These are phyloP conservation scores for Penicillium canariense DNA, from an alignment of 495 filamentous ascomycete genomes.

Conservation along the genomic window DNA sequence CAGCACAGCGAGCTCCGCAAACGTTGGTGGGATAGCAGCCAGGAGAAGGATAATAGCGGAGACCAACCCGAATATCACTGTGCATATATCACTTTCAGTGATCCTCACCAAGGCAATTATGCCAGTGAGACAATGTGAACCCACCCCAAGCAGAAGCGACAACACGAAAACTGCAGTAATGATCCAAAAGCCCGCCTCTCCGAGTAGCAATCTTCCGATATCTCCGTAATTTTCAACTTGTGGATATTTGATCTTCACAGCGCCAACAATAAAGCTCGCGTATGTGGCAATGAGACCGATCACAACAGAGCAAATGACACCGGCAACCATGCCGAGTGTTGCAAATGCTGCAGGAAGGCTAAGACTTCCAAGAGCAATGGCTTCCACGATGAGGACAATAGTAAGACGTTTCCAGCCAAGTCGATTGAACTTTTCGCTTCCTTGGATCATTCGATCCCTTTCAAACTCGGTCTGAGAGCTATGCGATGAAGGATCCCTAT, in stretches of 20 bases:
- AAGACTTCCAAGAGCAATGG: slow-evolving; percentile 60
- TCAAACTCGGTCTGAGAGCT: not conserved
- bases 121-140: slow-evolving; percentile 67
- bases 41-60: slow-evolving; percentile 59
- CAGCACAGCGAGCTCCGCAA: slow-evolving; percentile 54
- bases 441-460: slow-evolving; percentile 2
- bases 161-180: slow-evolving; percentile 55
- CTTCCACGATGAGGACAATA: slow-evolving; percentile 56
- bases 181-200: slow-evolving; percentile 56
- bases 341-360: slow-evolving; percentile 58
- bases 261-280: slow-evolving; percentile 67
- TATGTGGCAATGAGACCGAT: slow-evolving; percentile 67
- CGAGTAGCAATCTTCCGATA: slow-evolving; percentile 59
- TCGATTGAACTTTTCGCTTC: slow-evolving; percentile 24
- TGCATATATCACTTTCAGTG: slow-evolving; percentile 56
- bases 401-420: slow-evolving; percentile 40
- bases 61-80: slow-evolving; percentile 59
- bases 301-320: slow-evolving; percentile 50
- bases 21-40: slow-evolving; percentile 56
- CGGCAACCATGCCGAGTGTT: slow-evolving; percentile 57
- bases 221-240: slow-evolving; percentile 64
- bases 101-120: slow-evolving; percentile 64
- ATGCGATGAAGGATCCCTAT: not conserved
- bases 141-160: slow-evolving; percentile 64
- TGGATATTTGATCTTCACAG: slow-evolving; percentile 65